phyloP scores from a whole-genome alignment of 192 early-diverging fungal genomes.

The Backusella tarrabulga region DNA sequence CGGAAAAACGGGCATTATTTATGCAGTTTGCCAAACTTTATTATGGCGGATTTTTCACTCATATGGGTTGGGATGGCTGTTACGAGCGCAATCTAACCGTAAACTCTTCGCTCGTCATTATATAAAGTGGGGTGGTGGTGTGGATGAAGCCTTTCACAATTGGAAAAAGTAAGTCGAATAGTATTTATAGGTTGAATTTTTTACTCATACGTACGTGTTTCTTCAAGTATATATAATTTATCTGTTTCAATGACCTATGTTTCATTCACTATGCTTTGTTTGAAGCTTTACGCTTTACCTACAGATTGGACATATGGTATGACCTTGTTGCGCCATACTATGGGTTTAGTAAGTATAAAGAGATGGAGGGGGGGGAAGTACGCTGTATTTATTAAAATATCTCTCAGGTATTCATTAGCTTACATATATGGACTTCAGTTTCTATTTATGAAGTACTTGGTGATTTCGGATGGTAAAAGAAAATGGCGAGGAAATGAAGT shows the following conservation, averaged over 20 bases:
- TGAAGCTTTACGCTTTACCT: slow-evolving; percentile 78
- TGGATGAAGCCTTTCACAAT: slow-evolving; percentile 83
- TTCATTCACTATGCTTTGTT: slow-evolving; percentile 76
- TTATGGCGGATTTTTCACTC: slow-evolving; percentile 87
- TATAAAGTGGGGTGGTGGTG: slow-evolving; percentile 84
- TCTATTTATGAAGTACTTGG: slow-evolving; percentile 92
- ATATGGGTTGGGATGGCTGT: slow-evolving; percentile 71
- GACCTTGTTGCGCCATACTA: slow-evolving; percentile 76
- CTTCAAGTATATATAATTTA: slow-evolving; percentile 79
- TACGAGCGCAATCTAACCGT: slow-evolving; percentile 78
- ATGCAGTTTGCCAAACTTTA: slow-evolving; percentile 68
- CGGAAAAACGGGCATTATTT: slow-evolving; percentile 40
- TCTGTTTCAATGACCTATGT: slow-evolving; percentile 89
- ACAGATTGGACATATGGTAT: slow-evolving; percentile 63
- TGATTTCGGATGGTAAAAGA: slow-evolving; percentile 79
- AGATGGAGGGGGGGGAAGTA: neutral
- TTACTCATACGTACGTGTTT: neutral
- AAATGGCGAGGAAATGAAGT: neutral
- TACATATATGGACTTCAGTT: slow-evolving; percentile 90
- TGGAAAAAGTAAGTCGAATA: slow-evolving; percentile 75
- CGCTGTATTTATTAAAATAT: neutral
- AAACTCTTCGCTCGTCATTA: slow-evolving; percentile 88
- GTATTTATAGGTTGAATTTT: neutral
- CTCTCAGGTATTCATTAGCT: slow-evolving; percentile 60
- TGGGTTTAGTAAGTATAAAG: slow-evolving; percentile 51